These are phyloP conservation scores for Starmerella potacharoeniae DNA, from an alignment of 805 yeast species.

Conservation along the genomic window DNA sequence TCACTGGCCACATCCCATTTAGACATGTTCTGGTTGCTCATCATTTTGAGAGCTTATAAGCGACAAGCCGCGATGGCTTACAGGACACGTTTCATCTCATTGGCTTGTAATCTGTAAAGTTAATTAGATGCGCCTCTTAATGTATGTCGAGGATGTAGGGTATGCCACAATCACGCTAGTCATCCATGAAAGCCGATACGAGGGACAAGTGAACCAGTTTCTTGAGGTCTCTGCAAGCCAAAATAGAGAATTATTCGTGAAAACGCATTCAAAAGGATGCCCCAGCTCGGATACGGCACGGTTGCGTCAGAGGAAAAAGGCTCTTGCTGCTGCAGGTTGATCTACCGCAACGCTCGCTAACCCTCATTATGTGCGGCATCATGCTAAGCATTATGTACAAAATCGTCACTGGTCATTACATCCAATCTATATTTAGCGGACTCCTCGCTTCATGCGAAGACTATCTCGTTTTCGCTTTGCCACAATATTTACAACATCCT, in stretches of 20 bases:
- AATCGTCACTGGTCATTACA: not conserved
- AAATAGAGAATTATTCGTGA: no score
- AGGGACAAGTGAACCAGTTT: no score
- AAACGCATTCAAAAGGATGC: no score
- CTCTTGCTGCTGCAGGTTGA: not conserved
- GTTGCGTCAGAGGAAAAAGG: not conserved
- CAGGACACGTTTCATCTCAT: not conserved
- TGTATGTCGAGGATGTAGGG: not conserved
- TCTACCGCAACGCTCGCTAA: not conserved
- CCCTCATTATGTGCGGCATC: not conserved
- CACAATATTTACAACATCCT: slow-evolving; percentile 33
- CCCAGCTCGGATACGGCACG: no score
- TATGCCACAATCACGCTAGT: not conserved
- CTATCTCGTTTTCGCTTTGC: slow-evolving; percentile 44
- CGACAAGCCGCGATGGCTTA: no score
- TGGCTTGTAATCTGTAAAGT: not conserved
- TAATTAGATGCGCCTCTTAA: not conserved
- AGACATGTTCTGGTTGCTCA: no score
- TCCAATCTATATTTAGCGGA: slow-evolving; percentile 7
- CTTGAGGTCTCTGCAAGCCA: no score
- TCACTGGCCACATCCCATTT: no score
- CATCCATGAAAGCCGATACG: no score
- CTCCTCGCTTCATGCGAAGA: slow-evolving; percentile 38
- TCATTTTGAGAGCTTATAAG: no score
- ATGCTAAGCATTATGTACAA: not conserved